Evolutionary conservation across 1,284 basidiomycete species (phyloP).

Genomic region (Neotropicomus parvogracilis): DNA sequence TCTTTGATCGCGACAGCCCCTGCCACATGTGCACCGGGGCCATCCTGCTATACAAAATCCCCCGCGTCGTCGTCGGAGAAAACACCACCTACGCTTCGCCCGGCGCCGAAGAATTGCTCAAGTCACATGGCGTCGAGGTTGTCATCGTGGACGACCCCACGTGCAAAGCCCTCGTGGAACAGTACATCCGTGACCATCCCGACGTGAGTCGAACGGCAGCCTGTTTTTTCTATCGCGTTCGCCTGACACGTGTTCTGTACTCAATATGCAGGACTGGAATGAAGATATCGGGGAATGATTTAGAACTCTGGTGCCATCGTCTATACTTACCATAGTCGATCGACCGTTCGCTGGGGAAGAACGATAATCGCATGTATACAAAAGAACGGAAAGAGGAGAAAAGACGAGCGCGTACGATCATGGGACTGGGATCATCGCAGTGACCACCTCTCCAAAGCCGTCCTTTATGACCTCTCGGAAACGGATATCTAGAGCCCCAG

Average conservation of each 20-base stretch:
- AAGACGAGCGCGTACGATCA: slow-evolving; percentile 10
- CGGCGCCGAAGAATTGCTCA: slow-evolving; percentile 50
- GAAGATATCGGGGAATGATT: slow-evolving; percentile 52
- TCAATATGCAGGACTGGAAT: slow-evolving; percentile 45
- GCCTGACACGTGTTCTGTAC: slow-evolving; percentile 10
- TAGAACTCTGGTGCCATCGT: slow-evolving; percentile 1
- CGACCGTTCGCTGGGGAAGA: slow-evolving; percentile 4
- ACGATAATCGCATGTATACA: neutral
- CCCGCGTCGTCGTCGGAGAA: slow-evolving; percentile 59
- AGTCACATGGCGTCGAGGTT: slow-evolving; percentile 49
- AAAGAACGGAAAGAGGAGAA: neutral
- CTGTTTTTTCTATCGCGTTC: slow-evolving; percentile 7
- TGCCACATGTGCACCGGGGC: slow-evolving; percentile 64
- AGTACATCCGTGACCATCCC: slow-evolving; percentile 49
- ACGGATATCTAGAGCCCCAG: slow-evolving; percentile 50
- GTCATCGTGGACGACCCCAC: slow-evolving; percentile 44
- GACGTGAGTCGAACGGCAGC: slow-evolving; percentile 37
- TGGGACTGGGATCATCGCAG: slow-evolving; percentile 17
- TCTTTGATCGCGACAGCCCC: slow-evolving; percentile 32
- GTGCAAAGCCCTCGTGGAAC: slow-evolving; percentile 45
- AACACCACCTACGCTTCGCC: slow-evolving; percentile 41
- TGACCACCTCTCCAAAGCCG: slow-evolving; percentile 28
- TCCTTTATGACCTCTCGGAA: slow-evolving; percentile 47
- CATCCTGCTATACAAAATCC: slow-evolving; percentile 56
- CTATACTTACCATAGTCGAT: slow-evolving; percentile 3